Conservation (phyloP, 2,329 filamentous ascomycete genomes). For the Akanthomyces muscarius region DNA sequence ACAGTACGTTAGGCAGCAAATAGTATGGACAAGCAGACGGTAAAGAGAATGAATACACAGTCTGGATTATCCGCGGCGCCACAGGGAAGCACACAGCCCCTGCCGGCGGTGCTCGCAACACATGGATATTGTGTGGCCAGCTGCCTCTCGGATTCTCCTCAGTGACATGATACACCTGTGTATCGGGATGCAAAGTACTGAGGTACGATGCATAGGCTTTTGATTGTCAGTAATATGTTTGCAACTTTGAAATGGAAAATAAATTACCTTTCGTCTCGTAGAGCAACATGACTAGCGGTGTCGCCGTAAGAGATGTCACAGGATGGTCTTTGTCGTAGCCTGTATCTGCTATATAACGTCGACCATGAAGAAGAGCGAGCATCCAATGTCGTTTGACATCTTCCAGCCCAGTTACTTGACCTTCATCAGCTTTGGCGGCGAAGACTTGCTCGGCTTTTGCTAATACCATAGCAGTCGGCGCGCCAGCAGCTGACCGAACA, state of each 20-base stretch:
- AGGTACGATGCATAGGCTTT: conserved; percentile 41
- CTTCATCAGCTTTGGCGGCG: conserved; percentile 32
- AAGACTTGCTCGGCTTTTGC: conserved; percentile 19
- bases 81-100: conserved; percentile 35
- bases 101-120: conserved; percentile 34
- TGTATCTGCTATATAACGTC: conserved; percentile 27
- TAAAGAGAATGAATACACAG: conserved; percentile 51
- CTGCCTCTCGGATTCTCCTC: conserved; percentile 27
- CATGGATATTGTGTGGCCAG: conserved; percentile 27
- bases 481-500: conserved; percentile 18
- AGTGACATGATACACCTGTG: conserved; percentile 46
- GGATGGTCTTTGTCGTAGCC: neutral
- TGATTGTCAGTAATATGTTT: neutral
- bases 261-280: conserved; percentile 11
- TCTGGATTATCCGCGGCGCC: conserved; percentile 41
- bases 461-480: conserved; percentile 19
- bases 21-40: conserved; percentile 49
- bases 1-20: conserved; percentile 47
- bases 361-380: conserved; percentile 50
- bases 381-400: conserved; percentile 60
- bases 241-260: neutral
- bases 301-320: neutral
- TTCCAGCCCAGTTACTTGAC: conserved; percentile 47
- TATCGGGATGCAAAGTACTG: conserved; percentile 38
- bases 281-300: conserved; percentile 4